Evolutionary conservation across 352 stramenopile species (phyloP).

Genomic region (Saprolegnia parasitica): DNA sequence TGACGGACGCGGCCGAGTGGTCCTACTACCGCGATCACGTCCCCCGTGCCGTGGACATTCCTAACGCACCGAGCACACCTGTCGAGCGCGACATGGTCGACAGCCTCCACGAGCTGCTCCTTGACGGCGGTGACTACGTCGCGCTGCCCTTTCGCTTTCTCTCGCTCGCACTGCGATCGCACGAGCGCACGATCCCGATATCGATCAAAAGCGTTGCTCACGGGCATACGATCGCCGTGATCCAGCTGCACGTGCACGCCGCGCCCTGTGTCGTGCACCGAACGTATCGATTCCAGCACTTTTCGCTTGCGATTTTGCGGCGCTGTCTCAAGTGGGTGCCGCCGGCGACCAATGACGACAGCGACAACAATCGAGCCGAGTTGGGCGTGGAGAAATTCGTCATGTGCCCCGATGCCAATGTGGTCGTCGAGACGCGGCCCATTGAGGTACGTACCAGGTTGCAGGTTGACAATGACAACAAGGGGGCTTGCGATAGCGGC

Average conservation of each 20-base stretch:
- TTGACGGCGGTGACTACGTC: constrained; percentile 81
- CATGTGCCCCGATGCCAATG: constrained; percentile 64
- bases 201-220: constrained; percentile 82
- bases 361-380: background rate
- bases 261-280: constrained; percentile 82
- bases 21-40: constrained; percentile 65
- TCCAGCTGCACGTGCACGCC: constrained; percentile 78
- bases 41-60: constrained; percentile 45
- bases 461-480: background rate
- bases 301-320: constrained; percentile 52
- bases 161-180: constrained; percentile 47
- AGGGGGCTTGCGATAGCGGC: constrained; percentile 29
- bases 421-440: constrained; percentile 43
- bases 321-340: constrained; percentile 37
- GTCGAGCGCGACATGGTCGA: constrained; percentile 94
- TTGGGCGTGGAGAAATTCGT: constrained; percentile 39
- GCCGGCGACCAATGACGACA: constrained; percentile 34
- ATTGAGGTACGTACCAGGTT: constrained; percentile 28
- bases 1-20: constrained; percentile 82
- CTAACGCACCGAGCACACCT: constrained; percentile 14
- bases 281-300: constrained; percentile 63
- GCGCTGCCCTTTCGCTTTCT: constrained; percentile 84
- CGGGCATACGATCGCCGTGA: constrained; percentile 84
- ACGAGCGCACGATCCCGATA: constrained; percentile 39
- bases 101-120: constrained; percentile 73